phyloP scores from a whole-genome alignment of 208 protist species.

The Trypanosoma avium region DNA sequence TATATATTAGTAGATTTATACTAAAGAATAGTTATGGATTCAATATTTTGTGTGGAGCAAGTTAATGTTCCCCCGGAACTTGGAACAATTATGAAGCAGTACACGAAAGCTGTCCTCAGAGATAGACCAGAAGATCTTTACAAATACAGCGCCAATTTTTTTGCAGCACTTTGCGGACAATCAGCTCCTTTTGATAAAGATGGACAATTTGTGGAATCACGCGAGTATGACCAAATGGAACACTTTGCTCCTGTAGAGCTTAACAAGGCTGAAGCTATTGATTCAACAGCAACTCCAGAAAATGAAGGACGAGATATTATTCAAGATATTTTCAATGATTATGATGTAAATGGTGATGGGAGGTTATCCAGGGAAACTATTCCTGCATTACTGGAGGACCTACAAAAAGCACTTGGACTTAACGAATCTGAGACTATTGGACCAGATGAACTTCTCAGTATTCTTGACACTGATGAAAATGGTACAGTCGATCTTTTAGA shows the following conservation, averaged over 20 bases:
- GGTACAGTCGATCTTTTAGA: conserved; percentile 62
- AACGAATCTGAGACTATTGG: conserved; percentile 49
- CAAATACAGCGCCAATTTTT: conserved; percentile 94
- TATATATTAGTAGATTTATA: conserved; percentile 1
- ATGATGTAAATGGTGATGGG: conserved; percentile 50
- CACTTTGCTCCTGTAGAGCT: conserved; percentile 4
- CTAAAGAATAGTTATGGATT: conserved; percentile 55
- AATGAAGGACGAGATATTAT: conserved; percentile 39
- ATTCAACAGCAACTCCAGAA: conserved; percentile 1
- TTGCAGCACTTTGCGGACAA: conserved; percentile 79
- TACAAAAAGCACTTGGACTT: conserved; percentile 45
- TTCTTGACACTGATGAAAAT: conserved; percentile 47
- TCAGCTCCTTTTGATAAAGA: conserved; percentile 74
- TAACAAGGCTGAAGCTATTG: conserved; percentile 20
- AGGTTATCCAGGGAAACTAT: conserved; percentile 39
- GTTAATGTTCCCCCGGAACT: conserved; percentile 87
- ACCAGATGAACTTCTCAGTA: conserved; percentile 46
- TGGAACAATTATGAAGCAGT: conserved; percentile 92
- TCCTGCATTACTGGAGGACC: conserved; percentile 52
- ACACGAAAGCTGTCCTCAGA: conserved; percentile 89
- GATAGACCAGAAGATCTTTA: conserved; percentile 83
- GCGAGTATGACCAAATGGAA: conserved; percentile 10
- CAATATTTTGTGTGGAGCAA: conserved; percentile 90
- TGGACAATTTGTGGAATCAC: conserved; percentile 55
- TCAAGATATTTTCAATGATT: conserved; percentile 54